These are phyloP conservation scores for Fusarium sp. DNA, from an alignment of 2,329 filamentous ascomycete genomes.

Conservation along the genomic window DNA sequence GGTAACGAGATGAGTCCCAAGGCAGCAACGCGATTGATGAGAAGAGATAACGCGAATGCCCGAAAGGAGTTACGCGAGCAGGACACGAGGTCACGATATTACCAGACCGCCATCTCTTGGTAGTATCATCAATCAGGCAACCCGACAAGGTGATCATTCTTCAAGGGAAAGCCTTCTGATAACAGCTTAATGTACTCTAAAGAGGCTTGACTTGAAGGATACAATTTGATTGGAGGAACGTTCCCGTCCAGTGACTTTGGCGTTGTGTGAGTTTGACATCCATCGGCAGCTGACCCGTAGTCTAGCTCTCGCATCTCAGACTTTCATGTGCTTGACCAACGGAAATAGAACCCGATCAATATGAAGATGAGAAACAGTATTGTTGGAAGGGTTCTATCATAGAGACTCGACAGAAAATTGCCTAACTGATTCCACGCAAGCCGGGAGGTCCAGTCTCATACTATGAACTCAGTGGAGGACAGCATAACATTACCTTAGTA, in stretches of 20 bases:
- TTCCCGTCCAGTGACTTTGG: not conserved
- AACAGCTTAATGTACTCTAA: too few species aligned
- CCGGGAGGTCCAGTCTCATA: not conserved
- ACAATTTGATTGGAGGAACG: not conserved
- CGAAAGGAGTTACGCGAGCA: conserved; percentile 6
- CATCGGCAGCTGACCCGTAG: conserved; percentile 4
- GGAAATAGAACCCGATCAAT: conserved; percentile 9
- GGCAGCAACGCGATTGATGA: conserved; percentile 1
- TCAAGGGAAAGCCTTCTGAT: too few species aligned
- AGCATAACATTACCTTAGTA: too few species aligned
- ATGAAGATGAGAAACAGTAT: not conserved
- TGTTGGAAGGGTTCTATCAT: not conserved
- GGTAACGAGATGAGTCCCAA: not conserved
- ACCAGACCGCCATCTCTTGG: not conserved
- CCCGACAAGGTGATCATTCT: not conserved
- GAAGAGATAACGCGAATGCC: not conserved
- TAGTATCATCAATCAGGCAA: too few species aligned
- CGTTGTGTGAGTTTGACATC: not conserved
- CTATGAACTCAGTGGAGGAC: too few species aligned
- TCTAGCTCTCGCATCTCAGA: conserved; percentile 4
- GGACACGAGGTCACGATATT: conserved; percentile 27
- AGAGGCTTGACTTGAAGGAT: not conserved
- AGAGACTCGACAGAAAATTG: conserved; percentile 2
- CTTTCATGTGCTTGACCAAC: not conserved
- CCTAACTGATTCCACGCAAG: conserved; percentile 6